Evolutionary conservation across 768 basidiomycete genomes (phyloP).

Genomic region (Candolleomyces eurysporus): DNA sequence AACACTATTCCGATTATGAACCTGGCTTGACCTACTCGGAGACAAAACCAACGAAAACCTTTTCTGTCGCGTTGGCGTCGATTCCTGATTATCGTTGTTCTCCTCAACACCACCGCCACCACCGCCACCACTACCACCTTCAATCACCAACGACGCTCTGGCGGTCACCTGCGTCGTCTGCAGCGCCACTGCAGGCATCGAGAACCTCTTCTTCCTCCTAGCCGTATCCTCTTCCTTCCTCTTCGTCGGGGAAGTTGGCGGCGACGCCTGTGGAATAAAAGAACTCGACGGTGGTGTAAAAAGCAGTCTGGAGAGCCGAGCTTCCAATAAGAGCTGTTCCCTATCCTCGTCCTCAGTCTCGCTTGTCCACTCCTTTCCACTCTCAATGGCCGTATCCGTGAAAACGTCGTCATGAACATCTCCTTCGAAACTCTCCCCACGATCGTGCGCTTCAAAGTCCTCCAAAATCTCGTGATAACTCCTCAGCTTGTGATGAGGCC

Average conservation of each 20-base stretch:
- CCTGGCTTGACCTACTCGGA: conserved; percentile 21
- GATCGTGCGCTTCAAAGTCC: conserved; percentile 43
- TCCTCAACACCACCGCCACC: conserved; percentile 14
- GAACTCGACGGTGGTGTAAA: conserved; percentile 17
- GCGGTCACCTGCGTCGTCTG: conserved; percentile 72
- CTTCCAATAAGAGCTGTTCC: conserved; percentile 12
- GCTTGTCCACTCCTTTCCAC: conserved; percentile 8
- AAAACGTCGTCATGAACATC: background rate
- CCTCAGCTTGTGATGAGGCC: conserved; percentile 47
- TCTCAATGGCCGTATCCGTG: background rate
- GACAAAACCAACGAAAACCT: conserved; percentile 63
- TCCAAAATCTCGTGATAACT: conserved; percentile 69
- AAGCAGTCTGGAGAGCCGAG: conserved; percentile 8
- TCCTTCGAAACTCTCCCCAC: conserved; percentile 5
- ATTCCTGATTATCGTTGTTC: background rate
- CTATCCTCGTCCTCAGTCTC: conserved; percentile 15
- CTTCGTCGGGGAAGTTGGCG: conserved; percentile 22
- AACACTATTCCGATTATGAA: conserved; percentile 27
- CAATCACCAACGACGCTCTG: conserved; percentile 38
- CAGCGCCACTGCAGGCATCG: conserved; percentile 72
- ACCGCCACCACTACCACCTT: conserved; percentile 24
- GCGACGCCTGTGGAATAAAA: conserved; percentile 16
- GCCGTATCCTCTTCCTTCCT: conserved; percentile 55
- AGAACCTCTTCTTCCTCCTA: conserved; percentile 66
- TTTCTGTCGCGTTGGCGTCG: conserved; percentile 26